Percentiles rank a stretch among this genome's conserved stretches.
These are phyloP conservation scores for Phanerochaete sordida DNA, from an alignment of 768 basidiomycete genomes.

Conservation along the genomic window DNA sequence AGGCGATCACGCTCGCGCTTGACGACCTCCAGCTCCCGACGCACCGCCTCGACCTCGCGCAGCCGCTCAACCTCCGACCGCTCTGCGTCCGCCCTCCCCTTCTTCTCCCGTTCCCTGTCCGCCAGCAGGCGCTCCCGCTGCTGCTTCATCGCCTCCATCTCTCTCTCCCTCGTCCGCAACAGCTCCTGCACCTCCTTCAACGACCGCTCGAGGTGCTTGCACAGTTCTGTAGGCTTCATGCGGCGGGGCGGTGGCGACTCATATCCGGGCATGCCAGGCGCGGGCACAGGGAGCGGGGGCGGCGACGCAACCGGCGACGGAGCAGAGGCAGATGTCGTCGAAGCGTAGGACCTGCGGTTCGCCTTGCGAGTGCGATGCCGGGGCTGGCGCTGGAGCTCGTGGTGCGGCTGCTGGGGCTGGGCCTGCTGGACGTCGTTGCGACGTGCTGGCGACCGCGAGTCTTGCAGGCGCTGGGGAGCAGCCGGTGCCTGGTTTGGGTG, in stretches of 20 bases:
- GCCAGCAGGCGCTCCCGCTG: conserved; percentile 31
- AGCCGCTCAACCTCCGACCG: conserved; percentile 10
- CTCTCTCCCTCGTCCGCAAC: conserved; percentile 53
- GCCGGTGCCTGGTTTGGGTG: background rate
- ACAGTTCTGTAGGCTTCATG: conserved; percentile 57
- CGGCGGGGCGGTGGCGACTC: conserved; percentile 48
- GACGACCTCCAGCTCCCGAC: background rate
- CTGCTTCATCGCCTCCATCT: conserved; percentile 51
- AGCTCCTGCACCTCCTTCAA: conserved; percentile 63
- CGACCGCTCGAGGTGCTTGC: conserved; percentile 57
- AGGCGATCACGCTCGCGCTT: conserved; percentile 7
- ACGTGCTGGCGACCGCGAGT: conserved; percentile 4
- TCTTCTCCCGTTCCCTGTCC: conserved; percentile 19
- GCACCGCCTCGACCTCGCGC: conserved; percentile 3
- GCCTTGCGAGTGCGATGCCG: background rate
- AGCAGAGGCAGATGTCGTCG: background rate
- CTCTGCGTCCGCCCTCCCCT: conserved; percentile 12
- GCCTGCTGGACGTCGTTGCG: background rate
- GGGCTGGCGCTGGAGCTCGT: background rate
- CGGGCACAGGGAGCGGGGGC: conserved; percentile 2
- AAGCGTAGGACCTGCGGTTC: conserved; percentile 1
- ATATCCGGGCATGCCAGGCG: conserved; percentile 37
- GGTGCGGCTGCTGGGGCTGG: background rate
- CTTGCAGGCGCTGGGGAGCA: background rate
- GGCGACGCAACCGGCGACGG: background rate